phyloP scores from a whole-genome alignment of 164 flowering plant species.

The Stephania yunnanensis region DNA sequence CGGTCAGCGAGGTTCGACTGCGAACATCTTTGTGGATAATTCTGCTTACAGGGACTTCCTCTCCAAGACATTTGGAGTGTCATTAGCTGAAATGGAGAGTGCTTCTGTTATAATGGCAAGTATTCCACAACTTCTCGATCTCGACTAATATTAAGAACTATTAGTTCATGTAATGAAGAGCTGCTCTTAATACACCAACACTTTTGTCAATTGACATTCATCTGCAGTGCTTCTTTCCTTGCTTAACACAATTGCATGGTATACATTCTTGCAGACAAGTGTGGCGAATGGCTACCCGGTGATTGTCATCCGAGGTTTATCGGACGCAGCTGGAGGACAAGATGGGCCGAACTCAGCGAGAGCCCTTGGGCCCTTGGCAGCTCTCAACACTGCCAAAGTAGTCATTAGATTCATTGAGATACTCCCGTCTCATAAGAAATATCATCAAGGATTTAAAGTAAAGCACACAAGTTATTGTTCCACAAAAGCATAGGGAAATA shows the following conservation, averaged over 20 bases:
- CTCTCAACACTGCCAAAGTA: constrained; percentile 28
- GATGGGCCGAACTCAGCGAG: constrained; percentile 18
- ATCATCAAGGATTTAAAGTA: not conserved
- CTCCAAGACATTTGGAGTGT: constrained; percentile 18
- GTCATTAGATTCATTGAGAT: constrained; percentile 24
- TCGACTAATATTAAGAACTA: not conserved
- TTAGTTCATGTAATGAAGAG: not conserved
- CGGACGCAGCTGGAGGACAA: constrained; percentile 38
- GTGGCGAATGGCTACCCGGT: constrained; percentile 33
- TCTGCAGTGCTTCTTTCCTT: not conserved
- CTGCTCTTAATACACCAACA: not conserved
- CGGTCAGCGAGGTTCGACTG: constrained; percentile 22
- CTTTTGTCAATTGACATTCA: not conserved
- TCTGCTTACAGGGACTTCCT: constrained; percentile 29
- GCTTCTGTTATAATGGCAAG: constrained; percentile 30
- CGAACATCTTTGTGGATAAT: constrained; percentile 35
- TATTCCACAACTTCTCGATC: not conserved
- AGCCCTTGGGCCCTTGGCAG: constrained; percentile 27
- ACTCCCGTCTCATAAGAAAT: constrained; percentile 10
- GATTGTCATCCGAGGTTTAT: constrained; percentile 33
- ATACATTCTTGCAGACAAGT: constrained; percentile 23
- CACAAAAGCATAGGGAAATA: not conserved
- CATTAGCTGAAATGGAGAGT: constrained; percentile 34
- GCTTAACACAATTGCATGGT: not conserved
- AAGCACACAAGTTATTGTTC: not conserved